Evolutionary conservation across 495 filamentous ascomycete genomes (phyloP), one percentile per base, ranked within the genome.

Genomic region (Aspergillus mulundensis): DNA sequence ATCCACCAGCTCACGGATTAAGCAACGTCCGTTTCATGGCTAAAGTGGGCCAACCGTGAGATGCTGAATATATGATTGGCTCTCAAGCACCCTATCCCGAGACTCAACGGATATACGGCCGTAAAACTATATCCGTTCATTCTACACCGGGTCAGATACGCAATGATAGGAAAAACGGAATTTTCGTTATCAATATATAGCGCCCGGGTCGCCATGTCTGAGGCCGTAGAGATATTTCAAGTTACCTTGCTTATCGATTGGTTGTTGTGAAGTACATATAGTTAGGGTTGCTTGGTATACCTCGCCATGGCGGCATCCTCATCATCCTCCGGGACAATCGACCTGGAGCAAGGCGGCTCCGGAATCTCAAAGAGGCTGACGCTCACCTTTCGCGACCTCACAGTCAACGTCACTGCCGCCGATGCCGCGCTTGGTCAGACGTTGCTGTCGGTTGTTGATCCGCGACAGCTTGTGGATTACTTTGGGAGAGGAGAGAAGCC

Each of bases 351-450:
- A 19, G 67, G 63, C 1, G 20, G 18, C 11, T 41, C 48, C 1
- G 45, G 49, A 21, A 53, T 71, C 53, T 66, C 58, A 12, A 75
- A 75, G 44, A 57, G 66, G 38, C 49, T 75, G 7, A 72, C 72
- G 5, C 58, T 75, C 8, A 75, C 72, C 3, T 75, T 72, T 23
- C 68, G 72, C 3, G 58, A 69, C 46, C 36, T 75, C 18, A 72
- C 57, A 44, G 69, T 75, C 6, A 60, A 64, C 36, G 72, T 75
- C 0, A 71, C 70, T 3, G 70, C 72, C 25, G 69, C 72, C 1
- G 70, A 75, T 65, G 69, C 68, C 3, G 72, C 72, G 0, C 58
- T 75, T n/a, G 70, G 72, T 28, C 61, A 62, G 16, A 74, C 72
- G 6, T 50, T 75, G 18, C 65, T 57, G 58, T 74, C 72, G 0